A percentile compares a stretch with the other conserved stretches of the same genome.
phyloP scores from a whole-genome alignment of 345 rosid species.

The Tarenaya hassleriana region DNA sequence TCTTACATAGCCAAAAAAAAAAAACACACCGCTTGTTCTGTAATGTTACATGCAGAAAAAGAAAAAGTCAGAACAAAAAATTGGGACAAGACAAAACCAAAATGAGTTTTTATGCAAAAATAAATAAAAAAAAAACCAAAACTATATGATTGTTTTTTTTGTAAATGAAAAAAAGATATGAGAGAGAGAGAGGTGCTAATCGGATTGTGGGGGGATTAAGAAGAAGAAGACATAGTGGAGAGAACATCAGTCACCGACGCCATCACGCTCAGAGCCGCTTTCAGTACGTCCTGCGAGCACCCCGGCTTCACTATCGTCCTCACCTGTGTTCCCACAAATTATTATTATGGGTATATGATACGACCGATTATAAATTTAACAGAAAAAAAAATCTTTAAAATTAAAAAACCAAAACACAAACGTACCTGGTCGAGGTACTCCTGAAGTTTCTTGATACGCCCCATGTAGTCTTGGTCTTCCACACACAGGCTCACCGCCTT shows the following conservation, averaged over 20 bases:
- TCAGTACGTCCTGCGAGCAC: constrained; percentile 89
- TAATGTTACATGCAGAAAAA: too few species aligned
- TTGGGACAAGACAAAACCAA: too few species aligned
- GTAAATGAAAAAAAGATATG: neutral
- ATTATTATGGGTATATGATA: too few species aligned
- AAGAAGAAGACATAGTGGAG: constrained; percentile 51
- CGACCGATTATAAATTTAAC: too few species aligned
- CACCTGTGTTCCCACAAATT: too few species aligned
- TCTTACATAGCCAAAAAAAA: too few species aligned
- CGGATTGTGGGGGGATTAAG: constrained; percentile 29
- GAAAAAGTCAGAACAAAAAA: too few species aligned
- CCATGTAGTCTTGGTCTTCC: constrained; percentile 99
- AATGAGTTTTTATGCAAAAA: too few species aligned
- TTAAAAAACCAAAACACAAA: neutral
- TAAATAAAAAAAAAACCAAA: too few species aligned
- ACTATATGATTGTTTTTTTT: too few species aligned
- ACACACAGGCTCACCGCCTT: constrained; percentile 71
- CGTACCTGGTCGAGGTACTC: constrained; percentile 81
- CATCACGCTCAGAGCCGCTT: constrained; percentile 93
- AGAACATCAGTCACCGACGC: constrained; percentile 91
- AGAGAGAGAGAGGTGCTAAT: constrained; percentile 5
- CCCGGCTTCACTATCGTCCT: constrained; percentile 90
- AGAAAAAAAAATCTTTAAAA: neutral
- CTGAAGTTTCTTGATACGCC: constrained; percentile 83
- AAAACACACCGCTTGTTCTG: too few species aligned